A percentile compares a stretch with the other conserved stretches of the same genome.
Conservation (phyloP, 371 early-diverging fungal genomes). For the Syncephalis plumigaleata region DNA sequence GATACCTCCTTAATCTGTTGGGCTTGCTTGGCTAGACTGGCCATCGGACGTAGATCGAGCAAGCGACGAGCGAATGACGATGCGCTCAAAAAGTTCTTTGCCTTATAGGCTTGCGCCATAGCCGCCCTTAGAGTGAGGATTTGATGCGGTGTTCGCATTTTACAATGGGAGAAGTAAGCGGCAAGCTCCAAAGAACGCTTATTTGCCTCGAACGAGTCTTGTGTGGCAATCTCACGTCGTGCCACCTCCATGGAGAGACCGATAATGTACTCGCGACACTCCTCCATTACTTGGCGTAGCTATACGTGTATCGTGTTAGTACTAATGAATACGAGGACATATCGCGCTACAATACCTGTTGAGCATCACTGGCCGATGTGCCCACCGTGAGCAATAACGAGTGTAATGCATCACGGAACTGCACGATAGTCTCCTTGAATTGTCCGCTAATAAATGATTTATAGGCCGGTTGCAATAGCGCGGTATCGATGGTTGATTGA, state of each 20-base stretch:
- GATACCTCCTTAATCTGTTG: slow-evolving; percentile 60
- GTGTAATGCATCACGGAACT: slow-evolving; percentile 59
- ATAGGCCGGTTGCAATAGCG: slow-evolving; percentile 63
- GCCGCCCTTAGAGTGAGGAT: slow-evolving; percentile 69
- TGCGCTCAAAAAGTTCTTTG: slow-evolving; percentile 63
- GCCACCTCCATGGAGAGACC: slow-evolving; percentile 69
- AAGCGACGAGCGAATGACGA: slow-evolving; percentile 70
- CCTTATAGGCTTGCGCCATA: slow-evolving; percentile 61
- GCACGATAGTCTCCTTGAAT: slow-evolving; percentile 54
- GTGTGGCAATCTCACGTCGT: slow-evolving; percentile 36
- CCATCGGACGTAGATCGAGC: slow-evolving; percentile 69
- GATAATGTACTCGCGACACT: slow-evolving; percentile 79
- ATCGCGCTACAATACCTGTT: slow-evolving; percentile 27
- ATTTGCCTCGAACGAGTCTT: slow-evolving; percentile 26
- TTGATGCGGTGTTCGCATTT: slow-evolving; percentile 72
- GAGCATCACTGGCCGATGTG: slow-evolving; percentile 32
- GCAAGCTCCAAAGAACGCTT: slow-evolving; percentile 74
- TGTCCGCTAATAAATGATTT: slow-evolving; percentile 49
- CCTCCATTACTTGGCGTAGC: slow-evolving; percentile 50
- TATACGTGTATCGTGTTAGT: slow-evolving; percentile 10
- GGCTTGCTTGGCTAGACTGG: slow-evolving; percentile 55
- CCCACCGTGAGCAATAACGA: slow-evolving; percentile 46
- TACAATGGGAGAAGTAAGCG: slow-evolving; percentile 85
- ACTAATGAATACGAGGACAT: background rate
- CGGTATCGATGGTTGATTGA: slow-evolving; percentile 20